phyloP scores from a whole-genome alignment of 2,329 filamentous ascomycete species.

The Colletotrichum tropicale region DNA sequence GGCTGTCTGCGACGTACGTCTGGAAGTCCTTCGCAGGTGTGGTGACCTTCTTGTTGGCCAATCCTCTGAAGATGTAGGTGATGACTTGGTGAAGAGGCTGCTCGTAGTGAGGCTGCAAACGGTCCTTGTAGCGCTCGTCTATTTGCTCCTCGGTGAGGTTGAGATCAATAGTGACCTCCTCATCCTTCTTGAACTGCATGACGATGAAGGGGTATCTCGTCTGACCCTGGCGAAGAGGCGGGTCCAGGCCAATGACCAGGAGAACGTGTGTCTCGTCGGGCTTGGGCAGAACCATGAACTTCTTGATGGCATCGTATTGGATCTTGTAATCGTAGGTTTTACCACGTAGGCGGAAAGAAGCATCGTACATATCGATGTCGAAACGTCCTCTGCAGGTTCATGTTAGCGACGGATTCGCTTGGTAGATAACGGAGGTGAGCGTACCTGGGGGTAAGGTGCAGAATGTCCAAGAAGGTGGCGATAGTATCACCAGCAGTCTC shows the following conservation, averaged over 20 bases:
- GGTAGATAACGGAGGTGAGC: conserved; percentile 6
- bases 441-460: conserved; percentile 93
- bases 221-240: conserved; percentile 93
- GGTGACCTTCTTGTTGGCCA: conserved; percentile 94
- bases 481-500: conserved; percentile 99
- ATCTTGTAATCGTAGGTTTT: conserved; percentile 99
- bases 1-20: conserved; percentile 52
- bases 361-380: conserved; percentile 99
- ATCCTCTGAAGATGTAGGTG: conserved; percentile 91
- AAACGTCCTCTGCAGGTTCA: conserved; percentile 80
- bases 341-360: conserved; percentile 92
- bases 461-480: conserved; percentile 93
- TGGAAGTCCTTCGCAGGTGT: conserved; percentile 93
- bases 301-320: conserved; percentile 96
- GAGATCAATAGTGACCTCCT: conserved; percentile 94
- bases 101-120: conserved; percentile 88
- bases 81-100: conserved; percentile 92
- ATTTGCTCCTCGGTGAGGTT: conserved; percentile 94
- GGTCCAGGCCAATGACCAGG: conserved; percentile 92
- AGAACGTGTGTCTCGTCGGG: conserved; percentile 97
- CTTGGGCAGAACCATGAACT: conserved; percentile 98
- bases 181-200: conserved; percentile 98
- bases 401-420: conserved; percentile 25
- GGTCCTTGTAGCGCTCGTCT: conserved; percentile 85
- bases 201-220: conserved; percentile 98